Evolutionary conservation across 73 alveolate species (phyloP).

Genomic region (Blepharisma stoltei): DNA sequence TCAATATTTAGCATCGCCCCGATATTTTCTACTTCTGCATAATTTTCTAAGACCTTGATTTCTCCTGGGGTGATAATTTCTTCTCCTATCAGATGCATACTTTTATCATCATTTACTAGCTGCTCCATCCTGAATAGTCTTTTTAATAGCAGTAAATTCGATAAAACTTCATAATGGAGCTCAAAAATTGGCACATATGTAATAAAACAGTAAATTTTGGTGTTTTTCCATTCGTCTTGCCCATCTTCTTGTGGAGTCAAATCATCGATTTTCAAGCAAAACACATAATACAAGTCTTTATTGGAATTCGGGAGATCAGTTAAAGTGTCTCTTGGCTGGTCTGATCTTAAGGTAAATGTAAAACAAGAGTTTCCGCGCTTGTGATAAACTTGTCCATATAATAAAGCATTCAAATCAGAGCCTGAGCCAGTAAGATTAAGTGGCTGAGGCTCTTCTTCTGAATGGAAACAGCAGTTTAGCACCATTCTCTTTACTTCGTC

Average conservation of each 20-base stretch:
- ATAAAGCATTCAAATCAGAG: neutral
- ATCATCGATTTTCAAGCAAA: neutral
- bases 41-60: neutral
- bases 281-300: neutral
- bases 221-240: neutral
- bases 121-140: neutral
- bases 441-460: neutral
- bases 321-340: neutral
- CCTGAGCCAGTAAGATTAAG: conserved; percentile 14
- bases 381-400: neutral
- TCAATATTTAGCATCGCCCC: neutral
- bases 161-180: neutral
- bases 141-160: neutral
- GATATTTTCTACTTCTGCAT: neutral
- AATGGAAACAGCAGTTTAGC: neutral
- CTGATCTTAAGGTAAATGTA: neutral
- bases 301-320: conserved; percentile 1
- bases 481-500: neutral
- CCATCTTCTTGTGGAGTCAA: neutral
- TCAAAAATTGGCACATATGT: neutral
- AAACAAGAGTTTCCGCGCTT: neutral
- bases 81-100: neutral
- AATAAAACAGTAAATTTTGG: neutral
- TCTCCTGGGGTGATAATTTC: neutral
- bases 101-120: neutral